A percentile compares a stretch with the other conserved stretches of the same genome.
Evolutionary conservation across 176 grass and related monocot genomes (phyloP).

Genomic region (Thinopyrum elongatum): DNA sequence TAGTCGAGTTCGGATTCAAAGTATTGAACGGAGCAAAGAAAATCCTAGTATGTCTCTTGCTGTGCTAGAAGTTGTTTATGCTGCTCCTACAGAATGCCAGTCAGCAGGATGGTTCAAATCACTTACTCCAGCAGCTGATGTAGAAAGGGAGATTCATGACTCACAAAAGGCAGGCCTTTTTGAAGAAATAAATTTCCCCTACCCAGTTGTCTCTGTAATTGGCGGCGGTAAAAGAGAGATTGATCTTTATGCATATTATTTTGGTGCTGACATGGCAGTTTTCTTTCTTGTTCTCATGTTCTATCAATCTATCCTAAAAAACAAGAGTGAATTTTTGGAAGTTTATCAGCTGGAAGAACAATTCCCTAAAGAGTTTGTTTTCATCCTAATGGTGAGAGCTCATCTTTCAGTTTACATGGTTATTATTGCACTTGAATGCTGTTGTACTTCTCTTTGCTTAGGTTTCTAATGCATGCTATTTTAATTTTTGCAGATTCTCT

Average conservation of each 20-base stretch:
- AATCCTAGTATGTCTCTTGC: constrained; percentile 73
- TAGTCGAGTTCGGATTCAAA: constrained; percentile 88
- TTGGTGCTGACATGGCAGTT: constrained; percentile 93
- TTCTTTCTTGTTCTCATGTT: constrained; percentile 94
- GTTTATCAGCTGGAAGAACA: constrained; percentile 97
- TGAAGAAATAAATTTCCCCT: constrained; percentile 77
- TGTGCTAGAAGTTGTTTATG: constrained; percentile 96
- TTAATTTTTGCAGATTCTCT: constrained; percentile 77
- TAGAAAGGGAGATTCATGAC: constrained; percentile 79
- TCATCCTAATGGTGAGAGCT: constrained; percentile 87
- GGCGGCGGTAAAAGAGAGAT: constrained; percentile 95
- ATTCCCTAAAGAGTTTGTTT: constrained; percentile 98
- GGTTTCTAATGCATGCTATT: constrained; percentile 20
- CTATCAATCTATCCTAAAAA: constrained; percentile 95
- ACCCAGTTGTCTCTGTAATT: constrained; percentile 80
- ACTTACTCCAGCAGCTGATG: constrained; percentile 79
- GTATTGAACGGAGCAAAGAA: constrained; percentile 87
- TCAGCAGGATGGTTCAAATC: constrained; percentile 74
- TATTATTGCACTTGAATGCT: constrained; percentile 12
- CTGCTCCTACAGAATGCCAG: constrained; percentile 70
- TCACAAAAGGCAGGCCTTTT: constrained; percentile 71
- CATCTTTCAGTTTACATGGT: constrained; percentile 10
- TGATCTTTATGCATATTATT: constrained; percentile 93
- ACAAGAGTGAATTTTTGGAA: constrained; percentile 88
- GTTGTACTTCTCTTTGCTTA: constrained; percentile 21